A percentile compares a stretch with the other conserved stretches of the same genome.
These are phyloP conservation scores for Choanephora cucurbitarum DNA, from an alignment of 371 early-diverging fungal genomes.

Conservation along the genomic window DNA sequence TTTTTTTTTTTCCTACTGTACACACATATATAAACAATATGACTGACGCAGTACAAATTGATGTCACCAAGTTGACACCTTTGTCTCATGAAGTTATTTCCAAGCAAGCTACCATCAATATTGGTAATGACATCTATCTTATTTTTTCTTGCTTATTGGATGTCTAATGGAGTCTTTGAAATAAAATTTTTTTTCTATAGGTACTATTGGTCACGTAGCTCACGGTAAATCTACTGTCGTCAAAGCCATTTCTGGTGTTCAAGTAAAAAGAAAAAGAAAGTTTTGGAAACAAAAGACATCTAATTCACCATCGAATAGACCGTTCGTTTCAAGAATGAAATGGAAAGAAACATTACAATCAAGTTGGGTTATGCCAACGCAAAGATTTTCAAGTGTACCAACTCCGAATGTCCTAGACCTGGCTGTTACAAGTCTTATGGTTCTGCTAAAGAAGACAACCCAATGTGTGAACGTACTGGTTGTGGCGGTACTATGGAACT, in stretches of 20 bases:
- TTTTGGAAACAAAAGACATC: neutral
- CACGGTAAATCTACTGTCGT: constrained; percentile 99
- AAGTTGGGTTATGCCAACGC: constrained; percentile 99
- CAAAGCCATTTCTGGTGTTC: constrained; percentile 98
- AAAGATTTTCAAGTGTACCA: constrained; percentile 98
- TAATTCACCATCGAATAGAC: constrained; percentile 59
- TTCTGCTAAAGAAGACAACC: constrained; percentile 84
- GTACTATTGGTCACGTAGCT: constrained; percentile 99
- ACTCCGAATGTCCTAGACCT: constrained; percentile 92
- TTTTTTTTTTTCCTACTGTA: constrained; percentile 3
- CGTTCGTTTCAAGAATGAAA: constrained; percentile 99
- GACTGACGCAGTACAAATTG: constrained; percentile 34
- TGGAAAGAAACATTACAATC: constrained; percentile 99
- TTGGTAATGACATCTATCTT: constrained; percentile 64
- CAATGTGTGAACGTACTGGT: constrained; percentile 89
- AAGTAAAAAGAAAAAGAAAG: constrained; percentile 50
- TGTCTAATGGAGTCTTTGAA: too few relatives aligned
- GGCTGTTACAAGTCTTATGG: constrained; percentile 93
- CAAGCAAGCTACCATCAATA: constrained; percentile 98
- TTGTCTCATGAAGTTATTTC: constrained; percentile 93
- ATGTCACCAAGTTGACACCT: constrained; percentile 66
- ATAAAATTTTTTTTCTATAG: constrained; percentile 44
- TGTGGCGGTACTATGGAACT: constrained; percentile 91
- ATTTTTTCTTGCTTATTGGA: neutral
- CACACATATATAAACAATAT: constrained; percentile 7